Conservation (phyloP, 202 grass and related monocot genomes). For the Schoenoplectus tabernaemontani region DNA sequence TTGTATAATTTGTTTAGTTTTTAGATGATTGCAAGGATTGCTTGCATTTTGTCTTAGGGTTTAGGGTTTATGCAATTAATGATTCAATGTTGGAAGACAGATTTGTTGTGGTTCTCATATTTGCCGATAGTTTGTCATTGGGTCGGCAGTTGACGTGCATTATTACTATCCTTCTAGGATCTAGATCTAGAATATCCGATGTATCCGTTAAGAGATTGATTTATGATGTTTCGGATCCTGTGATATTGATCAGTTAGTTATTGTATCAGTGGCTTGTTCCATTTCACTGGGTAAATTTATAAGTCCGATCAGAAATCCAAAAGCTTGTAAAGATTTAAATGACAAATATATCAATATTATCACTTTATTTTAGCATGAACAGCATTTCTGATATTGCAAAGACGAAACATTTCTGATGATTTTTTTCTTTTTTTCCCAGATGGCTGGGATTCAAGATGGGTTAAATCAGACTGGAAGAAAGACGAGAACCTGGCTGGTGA, state of each 20-base stretch:
- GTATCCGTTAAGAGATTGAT: background rate
- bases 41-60: constrained; percentile 14
- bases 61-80: constrained; percentile 23
- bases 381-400: background rate
- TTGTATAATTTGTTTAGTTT: background rate
- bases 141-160: background rate
- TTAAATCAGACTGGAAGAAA: constrained; percentile 79
- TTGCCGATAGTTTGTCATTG: background rate
- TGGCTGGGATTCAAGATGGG: constrained; percentile 85
- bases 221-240: constrained; percentile 3
- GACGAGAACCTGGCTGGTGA: constrained; percentile 58
- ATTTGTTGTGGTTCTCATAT: constrained; percentile 10
- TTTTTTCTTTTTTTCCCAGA: constrained; percentile 29
- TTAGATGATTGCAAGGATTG: background rate
- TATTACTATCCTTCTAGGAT: background rate
- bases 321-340: background rate
- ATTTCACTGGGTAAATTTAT: background rate
- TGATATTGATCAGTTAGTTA: background rate
- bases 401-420: background rate
- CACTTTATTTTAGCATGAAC: background rate
- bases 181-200: background rate
- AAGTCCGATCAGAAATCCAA: background rate
- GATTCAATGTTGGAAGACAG: background rate
- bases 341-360: constrained; percentile 23
- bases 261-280: background rate